These are phyloP conservation scores for Clonostachys solani DNA, from an alignment of 2,329 filamentous ascomycete species.

Conservation along the genomic window DNA sequence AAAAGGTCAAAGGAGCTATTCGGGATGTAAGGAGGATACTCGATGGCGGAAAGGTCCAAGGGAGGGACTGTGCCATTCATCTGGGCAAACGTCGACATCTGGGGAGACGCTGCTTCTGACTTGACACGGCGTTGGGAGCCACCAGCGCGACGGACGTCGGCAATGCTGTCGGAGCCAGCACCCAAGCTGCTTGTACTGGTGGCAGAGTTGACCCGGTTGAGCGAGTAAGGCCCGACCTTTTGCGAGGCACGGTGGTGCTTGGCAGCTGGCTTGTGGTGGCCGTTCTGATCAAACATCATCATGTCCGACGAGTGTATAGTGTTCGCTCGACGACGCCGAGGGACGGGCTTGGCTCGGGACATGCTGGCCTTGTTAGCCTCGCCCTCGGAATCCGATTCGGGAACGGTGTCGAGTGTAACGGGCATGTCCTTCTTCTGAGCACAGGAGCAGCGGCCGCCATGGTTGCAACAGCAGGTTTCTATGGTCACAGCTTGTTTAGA, in stretches of 20 bases:
- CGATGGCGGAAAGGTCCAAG: conserved; percentile 53
- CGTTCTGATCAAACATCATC: conserved; percentile 58
- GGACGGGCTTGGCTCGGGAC: conserved; percentile 32
- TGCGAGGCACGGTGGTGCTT: conserved; percentile 58
- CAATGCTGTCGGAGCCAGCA: conserved; percentile 15
- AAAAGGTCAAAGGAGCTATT: conserved; percentile 44
- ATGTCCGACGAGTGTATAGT: conserved; percentile 58
- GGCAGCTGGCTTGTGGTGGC: conserved; percentile 58
- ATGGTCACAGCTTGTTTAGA: conserved; percentile 11
- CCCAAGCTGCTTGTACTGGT: conserved; percentile 47
- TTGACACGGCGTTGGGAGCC: conserved; percentile 48
- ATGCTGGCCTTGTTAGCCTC: conserved; percentile 21
- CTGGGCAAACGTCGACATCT: conserved; percentile 47
- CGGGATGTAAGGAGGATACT: conserved; percentile 41
- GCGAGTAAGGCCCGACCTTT: conserved; percentile 58
- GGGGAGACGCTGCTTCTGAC: conserved; percentile 58
- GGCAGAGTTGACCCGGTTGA: conserved; percentile 54
- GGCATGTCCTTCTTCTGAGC: conserved; percentile 53
- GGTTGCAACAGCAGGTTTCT: conserved; percentile 69
- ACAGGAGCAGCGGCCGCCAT: conserved; percentile 64
- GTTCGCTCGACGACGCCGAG: conserved; percentile 53
- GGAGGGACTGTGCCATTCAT: conserved; percentile 49
- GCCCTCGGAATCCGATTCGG: conserved; percentile 57
- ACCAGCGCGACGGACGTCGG: neutral
- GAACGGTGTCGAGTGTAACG: conserved; percentile 54